Evolutionary conservation across 1,284 basidiomycete genomes (phyloP), one percentile per base, ranked within the genome.

Genomic region (Apiotrichum montevideense): DNA sequence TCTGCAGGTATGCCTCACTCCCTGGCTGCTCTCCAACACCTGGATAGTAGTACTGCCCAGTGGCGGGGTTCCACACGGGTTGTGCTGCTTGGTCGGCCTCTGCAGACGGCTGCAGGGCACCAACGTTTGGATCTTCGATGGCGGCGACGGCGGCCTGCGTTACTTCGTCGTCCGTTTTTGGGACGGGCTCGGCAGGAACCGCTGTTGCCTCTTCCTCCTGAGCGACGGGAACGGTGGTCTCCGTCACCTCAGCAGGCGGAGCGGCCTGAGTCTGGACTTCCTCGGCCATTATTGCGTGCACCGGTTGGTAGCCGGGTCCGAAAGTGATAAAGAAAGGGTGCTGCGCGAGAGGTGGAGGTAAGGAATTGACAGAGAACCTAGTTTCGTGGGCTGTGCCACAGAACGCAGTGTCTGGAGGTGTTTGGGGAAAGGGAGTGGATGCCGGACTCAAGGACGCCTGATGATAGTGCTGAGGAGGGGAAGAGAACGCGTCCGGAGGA

Each of bases 21-120:
- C 37, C 46, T 6, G 45, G 37, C 40, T 46, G 52, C 2, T 15
- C 37, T 11, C 39, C 14, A 9, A 41, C 33, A 15, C 7, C 42
- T 3, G 51, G 42, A 29, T 52, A 54, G 40, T 54, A 47, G 41
- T 47, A 48, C 39, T 54, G 40, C 7, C 37, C 45, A 8, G 37
- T 45, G 15, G 52, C 33, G 6, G 52, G 52, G 45, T 53, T 46
- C 37, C 45, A 51, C 5, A 21, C 13, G 4, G 43, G 35, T 34
- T 39, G 37, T 43, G 50, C 8, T 51, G 50, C 13, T 34, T 50
- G 39, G 7, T 51, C 32, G 32, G 49, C 49, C 34, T 49, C 47
- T 4, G 47, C 47, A 6, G 47, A 33, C 4, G 47, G 29, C 15
- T 49, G 47, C 9, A 49, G 34, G 11, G 49, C 49, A 6, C 41